phyloP scores from a whole-genome alignment of 148 eudicot species.

The Vaccinium vitisidaea region DNA sequence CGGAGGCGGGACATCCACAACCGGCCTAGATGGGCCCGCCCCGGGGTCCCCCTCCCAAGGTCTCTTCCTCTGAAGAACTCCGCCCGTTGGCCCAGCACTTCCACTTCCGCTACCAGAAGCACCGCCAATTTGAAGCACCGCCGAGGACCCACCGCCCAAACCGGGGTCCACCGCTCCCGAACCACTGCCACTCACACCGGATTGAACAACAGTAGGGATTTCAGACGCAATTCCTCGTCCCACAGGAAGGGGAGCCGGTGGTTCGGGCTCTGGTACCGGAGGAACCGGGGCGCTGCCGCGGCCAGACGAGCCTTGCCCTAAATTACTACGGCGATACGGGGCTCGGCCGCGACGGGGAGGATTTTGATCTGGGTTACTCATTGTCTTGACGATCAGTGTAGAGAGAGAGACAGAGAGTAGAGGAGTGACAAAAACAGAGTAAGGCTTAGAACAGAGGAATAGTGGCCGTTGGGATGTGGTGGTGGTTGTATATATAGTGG shows the following conservation, averaged over 20 bases:
- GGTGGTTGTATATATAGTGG: not conserved
- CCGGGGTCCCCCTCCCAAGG: not conserved
- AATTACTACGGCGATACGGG: not conserved
- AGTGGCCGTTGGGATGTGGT: not conserved
- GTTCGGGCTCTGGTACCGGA: not conserved
- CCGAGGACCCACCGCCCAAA: not conserved
- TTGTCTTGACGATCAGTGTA: not conserved
- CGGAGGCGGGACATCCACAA: not conserved
- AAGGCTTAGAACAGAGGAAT: no score
- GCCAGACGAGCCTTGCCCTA: not conserved
- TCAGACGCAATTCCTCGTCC: not conserved
- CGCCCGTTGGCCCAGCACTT: not conserved
- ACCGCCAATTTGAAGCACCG: not conserved
- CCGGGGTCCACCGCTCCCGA: not conserved
- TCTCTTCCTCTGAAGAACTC: not conserved
- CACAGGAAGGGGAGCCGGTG: not conserved
- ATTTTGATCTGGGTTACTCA: not conserved
- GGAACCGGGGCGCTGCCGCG: not conserved
- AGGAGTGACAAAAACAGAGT: not conserved
- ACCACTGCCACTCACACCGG: not conserved
- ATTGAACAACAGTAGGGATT: not conserved
- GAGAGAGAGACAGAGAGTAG: not conserved
- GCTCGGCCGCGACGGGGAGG: not conserved
- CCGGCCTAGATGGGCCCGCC: not conserved
- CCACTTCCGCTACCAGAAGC: not conserved